Evolutionary conservation across 2,329 filamentous ascomycete species (phyloP), one percentile per base, ranked within the genome.

Genomic region (Sporothrix brunneoviolacea): DNA sequence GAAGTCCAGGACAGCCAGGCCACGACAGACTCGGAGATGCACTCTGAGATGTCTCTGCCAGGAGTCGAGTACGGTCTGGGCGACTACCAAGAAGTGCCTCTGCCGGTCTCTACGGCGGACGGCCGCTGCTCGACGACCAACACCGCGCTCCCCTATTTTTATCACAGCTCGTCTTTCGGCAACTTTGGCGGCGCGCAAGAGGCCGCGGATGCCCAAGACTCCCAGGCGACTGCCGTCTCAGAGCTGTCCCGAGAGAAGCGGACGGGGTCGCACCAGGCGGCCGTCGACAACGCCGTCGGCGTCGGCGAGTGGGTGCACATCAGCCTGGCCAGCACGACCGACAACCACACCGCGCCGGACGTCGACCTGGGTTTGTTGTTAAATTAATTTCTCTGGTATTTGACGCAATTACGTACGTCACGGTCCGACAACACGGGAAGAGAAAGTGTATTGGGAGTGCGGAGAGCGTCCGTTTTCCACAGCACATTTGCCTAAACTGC

Each of bases 351-450:
- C 2, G 53, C 37, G 2, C 9, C 59, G 0, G 70, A 73, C 2
- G 40, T 51, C 4, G 70, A 72, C 15, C 53, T 71, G 8, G 66
- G 65, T n/a, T n/a, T n/a, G n/a, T n/a, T n/a, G n/a, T n/a, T n/a
- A n/a, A n/a, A n/a, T n/a, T n/a, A n/a, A n/a, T n/a, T n/a, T n/a
- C n/a, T n/a, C n/a, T n/a, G n/a, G n/a, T n/a, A n/a, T n/a, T n/a
- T n/a, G n/a, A n/a, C n/a, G n/a, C n/a, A n/a, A n/a, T n/a, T n/a
- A n/a, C n/a, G n/a, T n/a, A n/a, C n/a, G n/a, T n/a, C n/a, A n/a
- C n/a, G n/a, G n/a, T 45, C 35, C 36, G 36, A 27, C 4, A 40
- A 24, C 36, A 36, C 18, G 27, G 45, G 8, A 18, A 33, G 24
- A 38, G n/a, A 10, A 32, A 22, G 8, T 3, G 19, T 5, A 8